Base-by-base conservation (phyloP, 768 basidiomycete species). In the Ramaria rubella region DNA sequence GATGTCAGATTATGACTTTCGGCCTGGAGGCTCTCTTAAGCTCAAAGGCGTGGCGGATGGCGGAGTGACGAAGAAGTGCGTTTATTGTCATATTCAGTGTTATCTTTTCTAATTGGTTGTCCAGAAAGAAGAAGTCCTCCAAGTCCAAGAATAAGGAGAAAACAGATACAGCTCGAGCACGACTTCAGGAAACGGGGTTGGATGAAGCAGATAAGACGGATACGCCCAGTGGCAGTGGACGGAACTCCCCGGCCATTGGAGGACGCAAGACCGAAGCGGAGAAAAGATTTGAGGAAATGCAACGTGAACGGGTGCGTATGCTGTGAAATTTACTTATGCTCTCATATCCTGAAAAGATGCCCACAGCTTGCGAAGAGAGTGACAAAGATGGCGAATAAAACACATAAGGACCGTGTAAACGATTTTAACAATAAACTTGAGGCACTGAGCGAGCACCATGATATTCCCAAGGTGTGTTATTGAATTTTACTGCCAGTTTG, bases 371-470 rank as follows among this genome's bases (percentile, higher is more conserved):
- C 80, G 23, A 80, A 83, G 59, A 82, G 81, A 62, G 88, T 94
- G 17, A 78, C 81, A 17, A 89, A 82, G 70, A 65, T 89, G 64
- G 92, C 93, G 0, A 75, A 75, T 64, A 90, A 88, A 73, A 91
- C 89, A 5, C 93, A 96, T 72, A 96, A 96, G 72, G 93, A 96
- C 59, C 85, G 93, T 42, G 93, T 96, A 34, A 83, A 81, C 61
- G 91, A 94, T 65, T 91, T 94, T 65, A 96, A 96, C 66, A 64
- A 79, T 24, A 88, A 94, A 67, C 76, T 96, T 8, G 93, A 94
- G 71, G 74, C 81, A 57, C 78, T 94, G 57, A 90, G 87, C 69
- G 92, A 94, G 73, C 93, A 94, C 77, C 90, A 95, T 70, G 92
- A 94, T 69, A 93, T 94, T 65, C 92, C 92, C 38, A 94, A 94